phyloP scores from a whole-genome alignment of 2,329 filamentous ascomycete species.

The Sporothrix sp. region DNA sequence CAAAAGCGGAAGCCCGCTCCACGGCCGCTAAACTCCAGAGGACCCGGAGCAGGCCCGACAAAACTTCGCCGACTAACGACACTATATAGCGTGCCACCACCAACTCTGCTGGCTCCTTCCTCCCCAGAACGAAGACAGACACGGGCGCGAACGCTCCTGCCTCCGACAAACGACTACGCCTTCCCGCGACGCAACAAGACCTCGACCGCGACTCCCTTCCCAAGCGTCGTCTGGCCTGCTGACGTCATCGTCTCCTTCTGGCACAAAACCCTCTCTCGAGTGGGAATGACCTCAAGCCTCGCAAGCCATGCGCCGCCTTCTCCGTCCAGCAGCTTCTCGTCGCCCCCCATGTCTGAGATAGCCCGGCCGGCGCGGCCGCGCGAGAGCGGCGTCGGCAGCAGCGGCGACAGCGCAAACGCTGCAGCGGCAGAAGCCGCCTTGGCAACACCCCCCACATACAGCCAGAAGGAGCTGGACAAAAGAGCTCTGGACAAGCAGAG shows the following conservation, averaged over 20 bases:
- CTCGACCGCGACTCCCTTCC: too few relatives aligned
- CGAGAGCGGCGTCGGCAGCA: constrained; percentile 23
- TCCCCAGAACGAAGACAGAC: not conserved
- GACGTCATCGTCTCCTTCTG: not conserved
- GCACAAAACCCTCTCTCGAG: constrained; percentile 7
- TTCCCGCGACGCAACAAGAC: too few relatives aligned
- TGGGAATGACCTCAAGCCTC: constrained; percentile 46
- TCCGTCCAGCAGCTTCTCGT: not conserved
- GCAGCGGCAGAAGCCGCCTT: not conserved
- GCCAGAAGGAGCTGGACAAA: constrained; percentile 37
- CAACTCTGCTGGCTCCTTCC: not conserved
- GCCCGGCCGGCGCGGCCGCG: constrained; percentile 31
- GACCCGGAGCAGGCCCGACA: not conserved
- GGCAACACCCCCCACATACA: not conserved
- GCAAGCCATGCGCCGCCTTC: constrained; percentile 39
- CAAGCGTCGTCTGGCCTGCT: too few relatives aligned
- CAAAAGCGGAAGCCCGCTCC: too few relatives aligned
- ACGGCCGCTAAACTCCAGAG: constrained; percentile 3
- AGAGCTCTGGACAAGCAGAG: constrained; percentile 72
- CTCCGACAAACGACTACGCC: not conserved
- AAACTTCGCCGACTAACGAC: constrained; percentile 1
- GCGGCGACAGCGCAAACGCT: constrained; percentile 14
- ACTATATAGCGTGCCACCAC: constrained; percentile 8
- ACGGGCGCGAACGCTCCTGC: too few relatives aligned
- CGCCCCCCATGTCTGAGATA: constrained; percentile 42